Conservation (phyloP, 1,284 basidiomycete species). For the Singerocomus rubriflavus region DNA sequence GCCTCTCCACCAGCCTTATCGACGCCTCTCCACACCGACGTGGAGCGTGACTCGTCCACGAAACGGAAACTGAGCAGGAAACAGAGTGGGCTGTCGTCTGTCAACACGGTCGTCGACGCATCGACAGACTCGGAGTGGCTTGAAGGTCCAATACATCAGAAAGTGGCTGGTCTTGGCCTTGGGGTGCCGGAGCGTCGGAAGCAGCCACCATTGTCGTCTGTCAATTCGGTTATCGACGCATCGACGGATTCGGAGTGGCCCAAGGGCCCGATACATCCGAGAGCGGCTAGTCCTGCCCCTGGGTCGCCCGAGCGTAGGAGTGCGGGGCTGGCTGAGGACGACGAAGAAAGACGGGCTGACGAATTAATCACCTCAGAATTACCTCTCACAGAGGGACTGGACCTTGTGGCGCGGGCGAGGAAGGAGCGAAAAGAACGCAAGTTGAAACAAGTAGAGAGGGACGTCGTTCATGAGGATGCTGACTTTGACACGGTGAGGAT, state of each 20-base stretch:
- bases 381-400: constrained; percentile 15
- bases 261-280: constrained; percentile 40
- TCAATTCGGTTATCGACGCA: constrained; percentile 7
- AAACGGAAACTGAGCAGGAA: constrained; percentile 57
- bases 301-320: constrained; percentile 58
- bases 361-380: constrained; percentile 19
- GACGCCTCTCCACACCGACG: constrained; percentile 30
- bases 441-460: constrained; percentile 35
- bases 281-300: constrained; percentile 62
- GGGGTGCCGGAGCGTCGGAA: constrained; percentile 57
- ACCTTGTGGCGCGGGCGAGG: constrained; percentile 28
- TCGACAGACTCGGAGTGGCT: constrained; percentile 23
- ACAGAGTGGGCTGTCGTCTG: constrained; percentile 62
- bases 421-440: constrained; percentile 43
- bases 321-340: constrained; percentile 55
- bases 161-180: constrained; percentile 61
- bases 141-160: constrained; percentile 39
- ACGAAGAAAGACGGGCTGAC: constrained; percentile 45
- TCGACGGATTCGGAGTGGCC: constrained; percentile 23
- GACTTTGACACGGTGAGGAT: constrained; percentile 30
- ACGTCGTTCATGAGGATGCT: constrained; percentile 28
- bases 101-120: constrained; percentile 25
- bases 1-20: constrained; percentile 33
- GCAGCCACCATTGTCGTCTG: no score
- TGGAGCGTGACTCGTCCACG: constrained; percentile 30